Base-by-base conservation (phyloP, 257 asterid species). In the Gentiana dahurica region DNA sequence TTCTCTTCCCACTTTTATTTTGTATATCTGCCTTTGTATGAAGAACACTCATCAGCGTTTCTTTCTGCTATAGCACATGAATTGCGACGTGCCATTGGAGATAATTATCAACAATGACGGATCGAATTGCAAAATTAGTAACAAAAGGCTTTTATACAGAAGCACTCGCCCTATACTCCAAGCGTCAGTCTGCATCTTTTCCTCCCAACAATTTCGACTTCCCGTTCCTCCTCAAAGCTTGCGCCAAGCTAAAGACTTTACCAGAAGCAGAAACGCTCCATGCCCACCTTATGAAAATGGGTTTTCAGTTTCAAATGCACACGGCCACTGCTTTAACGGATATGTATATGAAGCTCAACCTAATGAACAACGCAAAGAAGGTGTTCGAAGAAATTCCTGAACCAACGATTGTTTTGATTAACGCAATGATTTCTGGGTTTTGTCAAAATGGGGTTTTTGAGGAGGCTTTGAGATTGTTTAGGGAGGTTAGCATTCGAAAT, bases 171-270 rank as follows among this genome's bases (percentile, higher is more conserved):
- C 75, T 80, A 33, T 77, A 73, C 71, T 51, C 86, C 6, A 78
- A 68, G 4, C 75, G 70, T 75, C 86, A 79, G 62, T 68, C 90
- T 53, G 63, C 69, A 39, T 57, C 63, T 8, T 34, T 75, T 12
- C 62, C 66, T 50, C 89, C 83, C 49, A 57, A 79, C 12, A 77
- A 83, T 50, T 83, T 81, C 81, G 78, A 94, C 51, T 85, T 85
- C 53, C 98, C 97, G 45, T 74, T 73, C 65, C 79, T 91, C 71
- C 87, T 87, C 80, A 87, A 87, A 70, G 90, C 97, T 37, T 91
- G 95, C 65, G 77, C 83, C 59, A 75, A 77, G 53, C 79, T 87
- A 53, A 73, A 60, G 38, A 77, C 78, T 5, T 45, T 67, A 34
- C 61, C 76, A 58, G 75, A 73, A 67, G 85, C 81, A 60, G 81